Evolutionary conservation across 192 early-diverging fungal species (phyloP).

Genomic region (Chytriomyces confervae): DNA sequence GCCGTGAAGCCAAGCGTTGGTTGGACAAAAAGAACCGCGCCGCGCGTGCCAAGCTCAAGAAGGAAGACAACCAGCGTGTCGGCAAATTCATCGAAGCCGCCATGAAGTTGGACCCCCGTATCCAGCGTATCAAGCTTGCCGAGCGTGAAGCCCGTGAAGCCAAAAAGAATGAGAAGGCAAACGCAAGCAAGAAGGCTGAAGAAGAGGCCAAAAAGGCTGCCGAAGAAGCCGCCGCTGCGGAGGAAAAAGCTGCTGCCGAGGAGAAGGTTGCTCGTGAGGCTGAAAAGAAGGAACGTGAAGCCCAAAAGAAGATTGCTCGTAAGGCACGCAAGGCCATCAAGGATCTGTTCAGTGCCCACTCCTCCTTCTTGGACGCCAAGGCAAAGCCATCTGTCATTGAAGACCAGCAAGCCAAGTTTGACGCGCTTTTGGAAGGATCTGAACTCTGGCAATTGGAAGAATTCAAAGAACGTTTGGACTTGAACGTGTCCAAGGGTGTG

Average conservation of each 20-base stretch:
- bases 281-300: slow-evolving; percentile 81
- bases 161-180: slow-evolving; percentile 86
- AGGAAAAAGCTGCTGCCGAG: slow-evolving; percentile 62
- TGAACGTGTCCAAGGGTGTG: slow-evolving; percentile 32
- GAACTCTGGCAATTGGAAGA: slow-evolving; percentile 50
- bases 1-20: slow-evolving; percentile 95
- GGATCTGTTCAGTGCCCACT: slow-evolving; percentile 74
- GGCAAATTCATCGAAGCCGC: slow-evolving; percentile 85
- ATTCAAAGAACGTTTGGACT: slow-evolving; percentile 53
- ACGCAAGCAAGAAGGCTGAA: slow-evolving; percentile 63
- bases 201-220: slow-evolving; percentile 49
- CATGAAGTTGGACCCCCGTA: slow-evolving; percentile 86
- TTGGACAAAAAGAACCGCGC: slow-evolving; percentile 95
- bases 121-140: slow-evolving; percentile 84
- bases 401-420: slow-evolving; percentile 75
- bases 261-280: slow-evolving; percentile 70
- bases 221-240: slow-evolving; percentile 64
- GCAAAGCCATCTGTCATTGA: slow-evolving; percentile 70
- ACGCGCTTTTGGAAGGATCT: slow-evolving; percentile 68
- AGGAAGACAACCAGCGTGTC: slow-evolving; percentile 93
- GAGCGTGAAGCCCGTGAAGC: slow-evolving; percentile 90
- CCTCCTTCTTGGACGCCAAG: slow-evolving; percentile 76
- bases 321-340: slow-evolving; percentile 92
- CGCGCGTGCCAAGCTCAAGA: slow-evolving; percentile 90
- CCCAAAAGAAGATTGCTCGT: slow-evolving; percentile 83